Conservation (phyloP, 2,329 filamentous ascomycete genomes). For the Paraconiothyrium brasiliense region DNA sequence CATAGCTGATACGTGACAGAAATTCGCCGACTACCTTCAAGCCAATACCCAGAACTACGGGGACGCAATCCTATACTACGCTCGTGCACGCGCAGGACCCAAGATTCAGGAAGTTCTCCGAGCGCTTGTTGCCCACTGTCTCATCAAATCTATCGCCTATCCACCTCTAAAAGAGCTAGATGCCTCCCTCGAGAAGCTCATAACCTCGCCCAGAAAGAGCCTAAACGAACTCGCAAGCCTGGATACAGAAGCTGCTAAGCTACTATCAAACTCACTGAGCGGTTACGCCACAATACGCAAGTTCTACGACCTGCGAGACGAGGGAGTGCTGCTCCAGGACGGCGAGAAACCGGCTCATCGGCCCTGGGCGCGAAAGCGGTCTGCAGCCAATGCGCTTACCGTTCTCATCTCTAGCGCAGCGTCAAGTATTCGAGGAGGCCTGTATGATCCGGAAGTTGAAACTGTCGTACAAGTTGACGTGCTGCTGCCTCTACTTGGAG, state of each 20-base stretch:
- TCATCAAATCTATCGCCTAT: constrained; percentile 84
- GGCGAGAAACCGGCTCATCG: constrained; percentile 54
- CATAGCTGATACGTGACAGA: constrained; percentile 59
- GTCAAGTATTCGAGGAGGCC: constrained; percentile 88
- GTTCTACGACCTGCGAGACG: constrained; percentile 90
- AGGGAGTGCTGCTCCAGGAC: constrained; percentile 56
- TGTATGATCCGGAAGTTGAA: constrained; percentile 83
- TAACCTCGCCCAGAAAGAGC: constrained; percentile 75
- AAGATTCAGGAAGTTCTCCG: constrained; percentile 89
- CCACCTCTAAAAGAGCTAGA: constrained; percentile 78
- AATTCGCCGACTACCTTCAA: constrained; percentile 81
- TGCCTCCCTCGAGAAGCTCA: constrained; percentile 72
- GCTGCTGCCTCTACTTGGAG: constrained; percentile 81
- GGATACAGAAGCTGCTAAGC: constrained; percentile 82
- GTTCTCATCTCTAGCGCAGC: constrained; percentile 87
- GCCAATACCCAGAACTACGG: constrained; percentile 81
- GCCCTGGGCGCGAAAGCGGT: constrained; percentile 70
- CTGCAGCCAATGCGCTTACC: constrained; percentile 77
- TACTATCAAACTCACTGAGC: constrained; percentile 85
- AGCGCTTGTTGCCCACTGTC: constrained; percentile 84
- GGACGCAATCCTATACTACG: constrained; percentile 88
- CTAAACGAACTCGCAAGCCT: constrained; percentile 76
- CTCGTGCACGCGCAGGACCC: constrained; percentile 78
- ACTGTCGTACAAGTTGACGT: constrained; percentile 90
- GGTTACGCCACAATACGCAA: constrained; percentile 91